Base-by-base conservation (phyloP, 306 rosid species). In the Quillaja saponaria region DNA sequence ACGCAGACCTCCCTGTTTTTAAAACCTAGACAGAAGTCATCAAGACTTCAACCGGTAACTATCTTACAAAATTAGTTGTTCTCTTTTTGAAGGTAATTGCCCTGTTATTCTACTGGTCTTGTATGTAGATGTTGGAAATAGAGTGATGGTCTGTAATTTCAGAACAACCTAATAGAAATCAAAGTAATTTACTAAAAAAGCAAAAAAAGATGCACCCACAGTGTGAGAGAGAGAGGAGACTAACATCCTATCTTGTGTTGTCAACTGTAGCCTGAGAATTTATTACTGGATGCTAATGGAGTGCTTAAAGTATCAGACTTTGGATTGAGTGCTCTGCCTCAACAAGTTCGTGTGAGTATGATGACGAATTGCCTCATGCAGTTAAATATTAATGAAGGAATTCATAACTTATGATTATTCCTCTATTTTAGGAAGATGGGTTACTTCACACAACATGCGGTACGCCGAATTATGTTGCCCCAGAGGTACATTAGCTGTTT, bases 391-490 rank as follows among this genome's bases (percentile, higher is more conserved):
- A 40, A 25, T 6, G 44, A 41, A 38, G 13, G 25, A 48, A 46
- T 45, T 60, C 42, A 53, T 21, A 53, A 58, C 69, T 48, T 49
- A 47, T 71, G 58, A 49, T 71, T 37, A 41, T 41, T 47, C 64
- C 48, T 50, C 31, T 49, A 25, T 59, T 39, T 52, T 34, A 88
- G 98, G 96, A 79, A 54, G 98, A 92, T 76, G 98, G 96, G 37
- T 80, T 92, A 57, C 95, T 92, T 72, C 96, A 92, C 76, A 92
- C 96, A 50, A 86, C 96, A 48, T 92, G 98, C 14, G 98, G 96
- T 71, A 92, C 96, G 1, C 98, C 96, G 68, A 92, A 92, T 78
- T 92, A 92, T 61, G 96, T 88, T 79, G 98, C 98, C 62, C 96
- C 96, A 21, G 98, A 92, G 98, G 96, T 92, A 84, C 42, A 62